A percentile compares a stretch with the other conserved stretches of the same genome.
These are phyloP conservation scores for Oemleria cerasiformis DNA, from an alignment of 306 rosid genomes.

Conservation along the genomic window DNA sequence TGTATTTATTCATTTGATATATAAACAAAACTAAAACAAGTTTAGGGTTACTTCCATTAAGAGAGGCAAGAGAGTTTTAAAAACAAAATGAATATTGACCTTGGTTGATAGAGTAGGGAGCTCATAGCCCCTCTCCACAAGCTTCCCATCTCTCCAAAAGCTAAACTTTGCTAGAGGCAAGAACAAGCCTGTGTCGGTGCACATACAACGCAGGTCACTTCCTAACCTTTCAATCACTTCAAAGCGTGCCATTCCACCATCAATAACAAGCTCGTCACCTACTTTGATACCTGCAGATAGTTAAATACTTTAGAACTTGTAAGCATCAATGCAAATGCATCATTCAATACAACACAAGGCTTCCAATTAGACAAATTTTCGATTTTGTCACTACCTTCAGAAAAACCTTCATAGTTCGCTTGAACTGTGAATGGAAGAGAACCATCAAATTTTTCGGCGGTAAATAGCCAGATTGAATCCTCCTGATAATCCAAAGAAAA, in stretches of 20 bases:
- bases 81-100: conserved; percentile 30
- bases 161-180: conserved; percentile 82
- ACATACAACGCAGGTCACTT: conserved; percentile 62
- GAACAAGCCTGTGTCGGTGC: conserved; percentile 81
- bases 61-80: not conserved
- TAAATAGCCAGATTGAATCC: conserved; percentile 69
- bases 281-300: conserved; percentile 51
- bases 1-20: not conserved
- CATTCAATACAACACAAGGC: not conserved
- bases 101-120: conserved; percentile 70
- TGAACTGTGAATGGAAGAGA: conserved; percentile 73
- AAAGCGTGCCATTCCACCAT: conserved; percentile 89
- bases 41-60: not conserved
- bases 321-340: not conserved
- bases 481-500: conserved; percentile 46
- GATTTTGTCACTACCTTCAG: conserved; percentile 54
- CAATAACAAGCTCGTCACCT: conserved; percentile 80
- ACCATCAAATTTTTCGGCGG: conserved; percentile 62
- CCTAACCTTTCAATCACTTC: conserved; percentile 64
- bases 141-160: conserved; percentile 85
- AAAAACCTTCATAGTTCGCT: conserved; percentile 65
- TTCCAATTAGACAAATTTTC: not conserved
- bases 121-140: conserved; percentile 58
- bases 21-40: not conserved
- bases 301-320: not conserved